Percentiles rank a stretch among this genome's conserved stretches.
These are phyloP conservation scores for Amyloporia xantha DNA, from an alignment of 768 basidiomycete genomes.

Conservation along the genomic window DNA sequence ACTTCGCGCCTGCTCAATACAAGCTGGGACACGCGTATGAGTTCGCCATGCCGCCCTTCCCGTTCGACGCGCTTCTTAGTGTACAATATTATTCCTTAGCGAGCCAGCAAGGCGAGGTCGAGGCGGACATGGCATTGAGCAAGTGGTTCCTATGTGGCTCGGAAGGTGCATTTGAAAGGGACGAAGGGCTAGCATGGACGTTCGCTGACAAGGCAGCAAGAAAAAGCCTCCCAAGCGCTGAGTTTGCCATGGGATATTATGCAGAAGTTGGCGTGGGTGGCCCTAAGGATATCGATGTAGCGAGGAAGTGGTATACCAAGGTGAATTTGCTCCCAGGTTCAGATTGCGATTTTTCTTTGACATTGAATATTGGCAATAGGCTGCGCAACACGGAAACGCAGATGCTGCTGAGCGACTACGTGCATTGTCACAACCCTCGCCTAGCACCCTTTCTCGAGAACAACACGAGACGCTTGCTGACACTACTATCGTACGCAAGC, in stretches of 20 bases:
- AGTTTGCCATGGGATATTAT: constrained; percentile 97
- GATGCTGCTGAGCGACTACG: constrained; percentile 76
- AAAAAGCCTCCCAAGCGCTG: constrained; percentile 72
- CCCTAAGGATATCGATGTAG: constrained; percentile 50
- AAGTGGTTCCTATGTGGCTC: constrained; percentile 97
- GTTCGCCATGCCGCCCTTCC: constrained; percentile 78
- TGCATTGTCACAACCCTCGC: constrained; percentile 57
- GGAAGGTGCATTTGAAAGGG: constrained; percentile 72
- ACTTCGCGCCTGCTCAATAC: constrained; percentile 84
- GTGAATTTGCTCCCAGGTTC: constrained; percentile 28
- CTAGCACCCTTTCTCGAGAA: constrained; percentile 63
- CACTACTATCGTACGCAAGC: constrained; percentile 71
- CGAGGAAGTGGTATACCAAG: constrained; percentile 72
- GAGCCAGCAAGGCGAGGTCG: constrained; percentile 79
- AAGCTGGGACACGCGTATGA: constrained; percentile 92
- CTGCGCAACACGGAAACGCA: constrained; percentile 67
- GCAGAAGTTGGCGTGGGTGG: constrained; percentile 88
- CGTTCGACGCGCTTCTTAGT: constrained; percentile 82
- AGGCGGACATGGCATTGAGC: constrained; percentile 94
- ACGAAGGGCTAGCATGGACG: constrained; percentile 77
- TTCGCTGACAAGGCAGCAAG: constrained; percentile 87
- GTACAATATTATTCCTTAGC: constrained; percentile 88
- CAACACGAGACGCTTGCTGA: constrained; percentile 81
- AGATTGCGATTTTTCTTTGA: neutral
- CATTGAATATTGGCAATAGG: constrained; percentile 46